Evolutionary conservation across 2,329 filamentous ascomycete genomes (phyloP), one percentile per base, ranked within the genome.

Genomic region (Eutypa lata): DNA sequence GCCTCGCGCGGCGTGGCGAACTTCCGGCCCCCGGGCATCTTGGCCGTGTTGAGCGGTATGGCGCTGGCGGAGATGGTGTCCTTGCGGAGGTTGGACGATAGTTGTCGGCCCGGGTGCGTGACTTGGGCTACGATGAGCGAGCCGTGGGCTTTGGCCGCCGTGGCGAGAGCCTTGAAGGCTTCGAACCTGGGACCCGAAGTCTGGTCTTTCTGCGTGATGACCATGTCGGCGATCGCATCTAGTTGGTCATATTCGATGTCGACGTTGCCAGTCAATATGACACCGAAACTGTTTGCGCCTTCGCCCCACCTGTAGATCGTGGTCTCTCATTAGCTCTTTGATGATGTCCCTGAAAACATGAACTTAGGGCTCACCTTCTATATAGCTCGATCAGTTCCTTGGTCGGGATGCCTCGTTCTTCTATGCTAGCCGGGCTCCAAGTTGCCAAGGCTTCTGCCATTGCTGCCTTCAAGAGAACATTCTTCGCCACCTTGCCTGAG

Each of bases 391-490:
- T 47, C 14, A 60, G 49, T 48, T 56, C 53, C 18, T 52, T 31
- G 16, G 57, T 60, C 1, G 60, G 60, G 24, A 59, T 53, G 4
- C 60, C 60, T 35, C 60, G 58, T n/a, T 45, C 48, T 13, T 31
- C 22, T 38, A 53, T 51, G 40, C 57, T 50, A 37, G 55, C 52
- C 2, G 51, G 26, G 38, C 54, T 54, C 57, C 60, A 61, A 10
- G 78, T 79, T 2, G 78, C 77, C 18, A 83, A 66, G 16, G 77
- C 73, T 65, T 84, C 81, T 0, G 77, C 79, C 79, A 83, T 83
- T 33, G 81, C 78, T 7, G 70, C 79, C 63, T 84, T 84, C 54
- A 83, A 62, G 64, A 82, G 82, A 26, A 80, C 71, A 61, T 83
- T 84, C 7, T 71, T 73, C 1, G 79, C 79, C 7, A 73, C 4